phyloP scores from a whole-genome alignment of 345 rosid species.

The Gossypium rotundifolium region DNA sequence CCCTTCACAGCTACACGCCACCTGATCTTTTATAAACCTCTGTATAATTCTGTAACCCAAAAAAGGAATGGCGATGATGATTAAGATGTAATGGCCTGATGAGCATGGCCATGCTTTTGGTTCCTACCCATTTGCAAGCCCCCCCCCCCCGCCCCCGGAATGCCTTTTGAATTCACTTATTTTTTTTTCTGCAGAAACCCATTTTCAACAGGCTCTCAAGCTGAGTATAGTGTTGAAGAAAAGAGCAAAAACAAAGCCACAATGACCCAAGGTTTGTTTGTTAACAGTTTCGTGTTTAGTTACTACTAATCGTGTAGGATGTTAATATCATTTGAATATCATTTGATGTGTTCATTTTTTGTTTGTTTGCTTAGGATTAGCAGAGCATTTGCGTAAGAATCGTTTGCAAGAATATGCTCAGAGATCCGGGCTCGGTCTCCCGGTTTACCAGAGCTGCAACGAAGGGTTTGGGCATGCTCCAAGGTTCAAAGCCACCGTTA shows the following conservation, averaged over 20 bases:
- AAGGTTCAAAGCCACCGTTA: conserved; percentile 18
- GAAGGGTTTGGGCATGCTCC: conserved; percentile 30
- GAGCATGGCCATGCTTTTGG: too few species aligned
- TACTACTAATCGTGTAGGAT: neutral
- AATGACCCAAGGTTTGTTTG: neutral
- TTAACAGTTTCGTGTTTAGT: neutral
- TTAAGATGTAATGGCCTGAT: too few species aligned
- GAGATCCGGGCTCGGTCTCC: neutral
- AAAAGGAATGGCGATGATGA: too few species aligned
- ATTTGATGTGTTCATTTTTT: neutral
- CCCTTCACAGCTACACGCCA: too few species aligned
- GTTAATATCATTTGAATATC: neutral
- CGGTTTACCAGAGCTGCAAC: conserved; percentile 14
- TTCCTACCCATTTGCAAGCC: too few species aligned
- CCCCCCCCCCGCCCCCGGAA: too few species aligned
- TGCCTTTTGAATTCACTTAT: neutral
- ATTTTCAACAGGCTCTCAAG: neutral
- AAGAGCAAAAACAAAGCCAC: neutral
- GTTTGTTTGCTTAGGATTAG: neutral
- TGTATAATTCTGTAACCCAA: too few species aligned
- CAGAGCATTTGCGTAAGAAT: conserved; percentile 4
- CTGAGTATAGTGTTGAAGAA: neutral
- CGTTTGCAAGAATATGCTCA: conserved; percentile 5
- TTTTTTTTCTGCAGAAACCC: neutral
- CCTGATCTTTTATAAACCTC: too few species aligned